Base-by-base conservation (phyloP, 805 yeast species). In the Saccharomyces jurei region DNA sequence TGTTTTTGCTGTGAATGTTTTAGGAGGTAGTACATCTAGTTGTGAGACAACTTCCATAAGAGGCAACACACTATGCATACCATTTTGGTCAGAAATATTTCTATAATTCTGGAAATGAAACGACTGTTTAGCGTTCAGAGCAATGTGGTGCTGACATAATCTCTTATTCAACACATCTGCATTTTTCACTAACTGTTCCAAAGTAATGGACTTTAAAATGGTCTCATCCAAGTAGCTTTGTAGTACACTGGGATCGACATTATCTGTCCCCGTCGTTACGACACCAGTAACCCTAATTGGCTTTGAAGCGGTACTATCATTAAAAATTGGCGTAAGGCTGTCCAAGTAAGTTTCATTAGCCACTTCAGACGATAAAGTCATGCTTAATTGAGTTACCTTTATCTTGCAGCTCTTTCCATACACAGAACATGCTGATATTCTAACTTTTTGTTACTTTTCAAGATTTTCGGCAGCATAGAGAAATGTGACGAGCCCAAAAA, bases 1-100 rank as follows among this genome's bases (percentile, higher is more conserved):
- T 0, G 97, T 88, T 62, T 87, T 87, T 52, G 96, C 91, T 56
- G 80, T 78, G 62, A 90, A 86, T 60, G 80, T 78, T 61, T 89
- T 89, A 3, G 79, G 79, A 0, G 92, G 91, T 4, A 59, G 44
- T 10, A 75, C 50, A 36, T 69, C 65, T 13, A 73, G 50, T 17
- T 58, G 63, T 17, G 76, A 72, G 6, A 63, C 63, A 2, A 73
- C 60, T 13, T 63, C 64, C 6, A 70, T 52, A 2, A 64, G 54
- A 13, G 64, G 58, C n/a, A 59, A 25, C 11, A 51, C 50, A 30
- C 48, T 50, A 3, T 56, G 56, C 22, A 53, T 49, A 25, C 17
- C 10, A 17, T 36, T 36, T 17, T 36, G 25, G 17, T 36, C 44
- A 11, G 44, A 36, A 17, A 30, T 52, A 52, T 21, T 26, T 28